These are phyloP conservation scores for Magnusiomyces tetraspermus DNA, from an alignment of 1,139 yeast genomes.

Conservation along the genomic window DNA sequence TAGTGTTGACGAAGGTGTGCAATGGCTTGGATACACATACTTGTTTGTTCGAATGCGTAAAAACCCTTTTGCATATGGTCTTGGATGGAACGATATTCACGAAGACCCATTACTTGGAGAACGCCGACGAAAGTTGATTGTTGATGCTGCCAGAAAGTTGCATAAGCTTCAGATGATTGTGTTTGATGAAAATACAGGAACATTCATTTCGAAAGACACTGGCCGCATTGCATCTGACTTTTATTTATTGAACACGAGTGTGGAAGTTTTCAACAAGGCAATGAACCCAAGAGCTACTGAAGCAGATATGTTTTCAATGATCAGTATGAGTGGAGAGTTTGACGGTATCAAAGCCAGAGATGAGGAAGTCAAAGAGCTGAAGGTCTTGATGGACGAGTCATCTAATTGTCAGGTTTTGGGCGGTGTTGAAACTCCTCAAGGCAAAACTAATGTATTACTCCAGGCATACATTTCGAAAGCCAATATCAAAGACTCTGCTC, in stretches of 20 bases:
- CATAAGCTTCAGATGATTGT: constrained; percentile 88
- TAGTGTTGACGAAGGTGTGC: constrained; percentile 86
- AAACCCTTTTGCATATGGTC: constrained; percentile 90
- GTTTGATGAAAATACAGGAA: constrained; percentile 74
- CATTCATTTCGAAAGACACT: constrained; percentile 74
- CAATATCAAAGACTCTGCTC: constrained; percentile 62
- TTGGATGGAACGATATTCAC: constrained; percentile 74
- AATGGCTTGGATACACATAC: constrained; percentile 95
- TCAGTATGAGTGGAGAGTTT: constrained; percentile 90
- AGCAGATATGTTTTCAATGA: constrained; percentile 82
- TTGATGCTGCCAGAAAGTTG: constrained; percentile 69
- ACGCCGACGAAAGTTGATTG: constrained; percentile 64
- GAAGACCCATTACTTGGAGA: constrained; percentile 76
- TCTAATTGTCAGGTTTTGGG: constrained; percentile 81
- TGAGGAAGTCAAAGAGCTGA: constrained; percentile 73
- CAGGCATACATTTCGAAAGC: constrained; percentile 84
- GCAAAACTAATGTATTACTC: constrained; percentile 77
- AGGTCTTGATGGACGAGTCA: constrained; percentile 42
- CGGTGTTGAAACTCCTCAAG: constrained; percentile 63
- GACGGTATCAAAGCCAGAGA: constrained; percentile 83
- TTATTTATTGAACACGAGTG: constrained; percentile 72
- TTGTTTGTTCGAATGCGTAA: constrained; percentile 90
- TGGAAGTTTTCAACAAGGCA: constrained; percentile 82
- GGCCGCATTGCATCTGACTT: constrained; percentile 95
- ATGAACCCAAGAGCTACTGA: constrained; percentile 80